Conservation (phyloP, 2,329 filamentous ascomycete genomes). For the Phoma sp. region DNA sequence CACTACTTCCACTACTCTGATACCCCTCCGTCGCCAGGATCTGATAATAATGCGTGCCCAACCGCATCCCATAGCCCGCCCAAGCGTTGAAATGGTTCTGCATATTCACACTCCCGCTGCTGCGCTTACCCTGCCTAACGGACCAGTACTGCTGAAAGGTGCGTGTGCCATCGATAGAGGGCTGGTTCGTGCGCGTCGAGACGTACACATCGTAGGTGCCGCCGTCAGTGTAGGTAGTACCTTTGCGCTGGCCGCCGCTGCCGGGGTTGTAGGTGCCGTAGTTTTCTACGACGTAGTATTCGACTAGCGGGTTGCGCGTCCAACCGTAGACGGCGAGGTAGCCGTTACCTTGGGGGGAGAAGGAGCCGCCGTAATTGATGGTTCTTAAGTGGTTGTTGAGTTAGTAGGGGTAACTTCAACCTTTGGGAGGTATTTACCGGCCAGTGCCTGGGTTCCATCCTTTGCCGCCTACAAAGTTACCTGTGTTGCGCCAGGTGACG, state of each 20-base stretch:
- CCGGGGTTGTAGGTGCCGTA: conserved; percentile 56
- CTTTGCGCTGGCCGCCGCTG: conserved; percentile 53
- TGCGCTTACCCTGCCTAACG: conserved; percentile 57
- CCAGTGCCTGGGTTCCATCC: conserved; percentile 48
- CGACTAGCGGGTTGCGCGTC: conserved; percentile 59
- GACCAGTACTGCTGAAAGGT: conserved; percentile 64
- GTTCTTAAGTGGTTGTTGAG: conserved; percentile 3
- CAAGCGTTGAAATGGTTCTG: conserved; percentile 40
- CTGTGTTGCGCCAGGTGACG: conserved; percentile 29
- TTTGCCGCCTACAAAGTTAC: conserved; percentile 38
- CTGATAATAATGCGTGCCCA: conserved; percentile 30
- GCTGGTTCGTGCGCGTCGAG: conserved; percentile 57
- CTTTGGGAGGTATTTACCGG: conserved; percentile 48
- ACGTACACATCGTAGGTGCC: conserved; percentile 59
- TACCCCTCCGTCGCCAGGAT: conserved; percentile 61
- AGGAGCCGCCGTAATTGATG: conserved; percentile 31
- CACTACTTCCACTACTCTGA: conserved; percentile 16
- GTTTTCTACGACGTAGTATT: conserved; percentile 64
- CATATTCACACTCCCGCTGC: conserved; percentile 49
- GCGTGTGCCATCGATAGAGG: conserved; percentile 59
- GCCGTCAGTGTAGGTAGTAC: conserved; percentile 59
- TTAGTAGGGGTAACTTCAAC: too few species aligned
- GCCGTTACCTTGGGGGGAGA: conserved; percentile 28
- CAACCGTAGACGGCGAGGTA: conserved; percentile 61
- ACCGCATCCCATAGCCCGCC: conserved; percentile 28